Percentiles rank a stretch among this genome's conserved stretches.
phyloP scores from a whole-genome alignment of 306 rosid species.

The Castanea crenata region DNA sequence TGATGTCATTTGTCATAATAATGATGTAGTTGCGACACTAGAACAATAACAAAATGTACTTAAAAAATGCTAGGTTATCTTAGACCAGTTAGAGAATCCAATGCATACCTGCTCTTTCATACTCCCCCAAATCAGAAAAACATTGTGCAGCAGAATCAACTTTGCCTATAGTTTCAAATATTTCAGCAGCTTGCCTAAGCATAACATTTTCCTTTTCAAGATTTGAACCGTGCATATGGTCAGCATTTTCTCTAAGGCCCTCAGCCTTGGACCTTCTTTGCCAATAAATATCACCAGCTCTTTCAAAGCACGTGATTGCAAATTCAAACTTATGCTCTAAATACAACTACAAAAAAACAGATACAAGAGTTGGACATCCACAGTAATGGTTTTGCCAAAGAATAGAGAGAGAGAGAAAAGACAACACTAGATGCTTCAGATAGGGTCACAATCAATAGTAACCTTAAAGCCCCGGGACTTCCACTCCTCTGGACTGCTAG shows the following conservation, averaged over 20 bases:
- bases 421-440: background rate
- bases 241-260: constrained; percentile 59
- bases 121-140: constrained; percentile 60
- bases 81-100: background rate
- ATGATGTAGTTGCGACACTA: background rate
- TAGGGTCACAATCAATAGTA: background rate
- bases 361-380: background rate
- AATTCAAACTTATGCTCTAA: constrained; percentile 57
- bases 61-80: background rate
- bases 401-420: background rate
- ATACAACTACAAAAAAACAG: constrained; percentile 42
- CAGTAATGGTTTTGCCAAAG: background rate
- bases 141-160: constrained; percentile 64
- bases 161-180: constrained; percentile 64
- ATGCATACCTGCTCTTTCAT: constrained; percentile 63
- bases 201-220: constrained; percentile 45
- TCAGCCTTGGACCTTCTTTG: constrained; percentile 68
- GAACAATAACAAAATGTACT: background rate
- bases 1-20: background rate
- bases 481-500: constrained; percentile 78
- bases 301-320: constrained; percentile 79
- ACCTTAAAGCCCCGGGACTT: constrained; percentile 73
- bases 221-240: constrained; percentile 35
- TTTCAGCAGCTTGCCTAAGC: constrained; percentile 74
- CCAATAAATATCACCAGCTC: constrained; percentile 71